phyloP scores from a whole-genome alignment of 148 eudicot genomes.

The Vaccinium corymbosum region DNA sequence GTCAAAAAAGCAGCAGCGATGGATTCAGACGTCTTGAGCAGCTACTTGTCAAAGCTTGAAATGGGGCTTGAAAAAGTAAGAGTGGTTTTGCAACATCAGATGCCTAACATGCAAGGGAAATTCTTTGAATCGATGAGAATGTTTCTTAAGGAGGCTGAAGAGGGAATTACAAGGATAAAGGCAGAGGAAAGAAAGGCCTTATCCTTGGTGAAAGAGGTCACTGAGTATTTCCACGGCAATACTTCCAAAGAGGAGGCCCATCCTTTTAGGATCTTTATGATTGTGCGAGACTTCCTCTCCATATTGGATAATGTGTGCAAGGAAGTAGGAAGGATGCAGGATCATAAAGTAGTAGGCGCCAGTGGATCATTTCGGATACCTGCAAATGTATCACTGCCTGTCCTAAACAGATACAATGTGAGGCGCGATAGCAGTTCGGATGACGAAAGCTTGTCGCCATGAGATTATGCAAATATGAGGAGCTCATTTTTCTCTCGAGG shows the following conservation, averaged over 20 bases:
- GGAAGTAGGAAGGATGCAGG: constrained; percentile 68
- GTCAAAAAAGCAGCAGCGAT: constrained; percentile 88
- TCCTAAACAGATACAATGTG: constrained; percentile 48
- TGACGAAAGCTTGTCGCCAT: constrained; percentile 58
- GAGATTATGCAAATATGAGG: constrained; percentile 20
- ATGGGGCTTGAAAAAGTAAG: constrained; percentile 76
- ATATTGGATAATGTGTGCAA: constrained; percentile 57
- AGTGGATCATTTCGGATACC: constrained; percentile 76
- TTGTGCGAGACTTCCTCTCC: constrained; percentile 57
- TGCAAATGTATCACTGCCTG: constrained; percentile 57
- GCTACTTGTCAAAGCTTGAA: constrained; percentile 85
- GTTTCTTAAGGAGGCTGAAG: constrained; percentile 44
- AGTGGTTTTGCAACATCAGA: constrained; percentile 49
- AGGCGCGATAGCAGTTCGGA: constrained; percentile 45
- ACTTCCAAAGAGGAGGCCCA: constrained; percentile 54
- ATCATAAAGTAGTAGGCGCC: constrained; percentile 58
- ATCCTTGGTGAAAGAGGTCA: constrained; percentile 48
- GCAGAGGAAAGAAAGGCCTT: constrained; percentile 46
- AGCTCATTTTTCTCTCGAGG: background rate
- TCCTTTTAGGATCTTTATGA: constrained; percentile 60
- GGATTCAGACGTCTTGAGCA: constrained; percentile 83
- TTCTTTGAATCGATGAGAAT: constrained; percentile 56
- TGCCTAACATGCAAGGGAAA: constrained; percentile 52
- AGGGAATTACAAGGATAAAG: constrained; percentile 38
- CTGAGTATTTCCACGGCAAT: constrained; percentile 62